Percentiles rank a stretch among this genome's conserved stretches.
These are phyloP conservation scores for Botrytis squamosa DNA, from an alignment of 2,329 filamentous ascomycete genomes.

Conservation along the genomic window DNA sequence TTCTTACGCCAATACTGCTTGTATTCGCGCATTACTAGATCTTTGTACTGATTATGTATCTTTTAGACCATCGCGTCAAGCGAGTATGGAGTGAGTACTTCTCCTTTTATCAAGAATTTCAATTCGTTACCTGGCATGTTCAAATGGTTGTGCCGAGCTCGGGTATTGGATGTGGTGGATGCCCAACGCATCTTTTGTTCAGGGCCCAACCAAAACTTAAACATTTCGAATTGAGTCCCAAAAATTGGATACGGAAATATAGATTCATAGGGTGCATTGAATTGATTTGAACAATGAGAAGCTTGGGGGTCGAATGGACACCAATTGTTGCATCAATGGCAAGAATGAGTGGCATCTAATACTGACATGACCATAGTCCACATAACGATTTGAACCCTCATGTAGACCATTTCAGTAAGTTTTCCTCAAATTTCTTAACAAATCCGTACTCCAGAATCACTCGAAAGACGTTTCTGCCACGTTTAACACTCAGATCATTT, in stretches of 20 bases:
- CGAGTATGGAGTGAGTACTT: constrained; percentile 37
- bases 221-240: neutral
- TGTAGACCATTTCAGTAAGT: constrained; percentile 54
- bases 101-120: neutral
- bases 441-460: neutral
- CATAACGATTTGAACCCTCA: constrained; percentile 40
- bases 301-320: neutral
- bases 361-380: constrained; percentile 26
- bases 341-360: neutral
- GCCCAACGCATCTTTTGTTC: neutral
- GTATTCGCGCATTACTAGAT: neutral
- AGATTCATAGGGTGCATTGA: neutral
- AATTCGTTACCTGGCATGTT: neutral
- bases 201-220: neutral
- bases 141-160: neutral
- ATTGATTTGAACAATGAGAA: neutral
- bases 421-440: neutral
- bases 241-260: neutral
- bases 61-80: constrained; percentile 36
- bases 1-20: neutral
- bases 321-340: neutral
- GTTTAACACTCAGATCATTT: neutral
- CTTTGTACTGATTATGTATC: neutral
- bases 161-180: neutral
- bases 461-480: neutral